Base-by-base conservation (phyloP, 2,329 filamentous ascomycete genomes). In the Exophiala alcalophila region DNA sequence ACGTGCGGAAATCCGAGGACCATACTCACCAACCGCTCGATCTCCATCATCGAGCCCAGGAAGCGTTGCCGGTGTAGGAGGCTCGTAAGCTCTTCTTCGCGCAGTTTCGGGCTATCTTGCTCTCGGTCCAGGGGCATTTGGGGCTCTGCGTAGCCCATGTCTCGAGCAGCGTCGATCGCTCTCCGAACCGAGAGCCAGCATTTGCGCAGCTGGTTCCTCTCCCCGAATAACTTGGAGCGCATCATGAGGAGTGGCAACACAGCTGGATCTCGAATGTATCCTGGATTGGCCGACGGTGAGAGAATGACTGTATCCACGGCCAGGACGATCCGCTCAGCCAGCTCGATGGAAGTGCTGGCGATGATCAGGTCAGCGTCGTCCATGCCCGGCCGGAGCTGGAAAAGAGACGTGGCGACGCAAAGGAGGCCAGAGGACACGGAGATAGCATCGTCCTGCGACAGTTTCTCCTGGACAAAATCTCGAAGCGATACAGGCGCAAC, bases 141-240 rank as follows among this genome's bases (percentile, higher is more conserved):
- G 12, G 40, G 37, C 12, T 47, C 41, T 11, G 45, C 43, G 33
- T 52, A 54, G 4, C 41, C 40, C 5, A 46, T 47, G 3, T 42
- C 40, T 28, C 48, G 30, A 7, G 53, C 46, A 11, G 40, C 34
- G 7, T 44, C 31, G 16, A 53, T 47, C 16, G 41, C 51, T 26
- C 34, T 43, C 6, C 51, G 42, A 4, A 50, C 31, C 19, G 39
- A 25, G n/a, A 55, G 27, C 50, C 51, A 55, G 8, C 48, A 46
- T 31, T 55, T 55, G 14, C 51, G 45, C 8, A 55, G 38, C 29
- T 55, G 53, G 29, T 52, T 47, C 16, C 37, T 39, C 34, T 55
- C 53, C 12, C 48, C 49, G 31, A 47, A 50, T 23, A 53, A 52
- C 25, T 57, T 57, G 28, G 45, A 41, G 10, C 48, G 42, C 40